These are phyloP conservation scores for Leishmania tropica DNA, from an alignment of 208 protist genomes.

Conservation along the genomic window DNA sequence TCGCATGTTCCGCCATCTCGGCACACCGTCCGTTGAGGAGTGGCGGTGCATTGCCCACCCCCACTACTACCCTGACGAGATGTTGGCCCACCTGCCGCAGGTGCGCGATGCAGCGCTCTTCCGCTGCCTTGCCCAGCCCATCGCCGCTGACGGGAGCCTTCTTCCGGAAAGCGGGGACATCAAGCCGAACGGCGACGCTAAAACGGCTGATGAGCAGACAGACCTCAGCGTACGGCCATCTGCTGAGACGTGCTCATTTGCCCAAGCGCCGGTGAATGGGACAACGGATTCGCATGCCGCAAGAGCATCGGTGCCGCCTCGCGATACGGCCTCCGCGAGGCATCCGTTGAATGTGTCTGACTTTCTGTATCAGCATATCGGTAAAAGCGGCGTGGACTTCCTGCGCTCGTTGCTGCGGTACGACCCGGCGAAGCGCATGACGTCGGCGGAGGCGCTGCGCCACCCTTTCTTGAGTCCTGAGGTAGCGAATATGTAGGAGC, in stretches of 20 bases:
- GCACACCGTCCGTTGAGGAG: slow-evolving; percentile 89
- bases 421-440: slow-evolving; percentile 55
- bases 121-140: slow-evolving; percentile 1
- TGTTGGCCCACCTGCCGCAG: slow-evolving; percentile 89
- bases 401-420: slow-evolving; percentile 49
- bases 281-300: neutral
- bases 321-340: neutral
- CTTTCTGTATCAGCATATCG: slow-evolving; percentile 26
- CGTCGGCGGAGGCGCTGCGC: slow-evolving; percentile 49
- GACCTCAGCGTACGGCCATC: neutral
- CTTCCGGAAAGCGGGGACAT: slow-evolving; percentile 14
- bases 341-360: slow-evolving; percentile 2
- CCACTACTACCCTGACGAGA: slow-evolving; percentile 90
- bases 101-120: slow-evolving; percentile 25
- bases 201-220: neutral
- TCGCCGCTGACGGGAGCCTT: neutral
- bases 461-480: slow-evolving; percentile 41
- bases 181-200: slow-evolving; percentile 1
- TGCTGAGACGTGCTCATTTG: neutral
- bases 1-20: slow-evolving; percentile 95
- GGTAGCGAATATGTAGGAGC: neutral
- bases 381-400: slow-evolving; percentile 49
- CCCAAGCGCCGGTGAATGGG: neutral
- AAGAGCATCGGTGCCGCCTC: neutral
- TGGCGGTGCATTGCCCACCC: slow-evolving; percentile 97